Evolutionary conservation across 192 early-diverging fungal species (phyloP).

Genomic region (Coemansia sp.): DNA sequence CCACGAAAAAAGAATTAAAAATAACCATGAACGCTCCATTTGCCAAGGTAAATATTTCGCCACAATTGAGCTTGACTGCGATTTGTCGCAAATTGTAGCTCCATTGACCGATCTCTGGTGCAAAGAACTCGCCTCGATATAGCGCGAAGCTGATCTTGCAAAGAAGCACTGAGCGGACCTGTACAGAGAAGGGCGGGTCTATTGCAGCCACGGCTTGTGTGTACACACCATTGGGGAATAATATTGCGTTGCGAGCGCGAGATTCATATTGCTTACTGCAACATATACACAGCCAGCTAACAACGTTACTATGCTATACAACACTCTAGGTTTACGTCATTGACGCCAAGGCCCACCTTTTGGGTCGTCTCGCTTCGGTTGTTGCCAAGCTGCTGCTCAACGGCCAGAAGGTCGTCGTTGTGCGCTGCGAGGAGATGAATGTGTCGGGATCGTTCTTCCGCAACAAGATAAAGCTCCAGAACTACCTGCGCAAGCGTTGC

Average conservation of each 20-base stretch:
- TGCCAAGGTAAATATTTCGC: conserved; percentile 50
- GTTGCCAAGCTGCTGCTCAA: conserved; percentile 98
- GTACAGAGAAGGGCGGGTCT: not conserved
- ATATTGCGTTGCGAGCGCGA: not conserved
- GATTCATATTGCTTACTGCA: not conserved
- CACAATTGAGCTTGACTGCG: not conserved
- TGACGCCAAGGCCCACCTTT: conserved; percentile 98
- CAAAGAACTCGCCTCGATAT: not conserved
- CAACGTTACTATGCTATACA: not conserved
- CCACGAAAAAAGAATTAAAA: conserved; percentile 21
- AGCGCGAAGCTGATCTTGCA: not conserved
- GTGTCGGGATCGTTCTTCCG: conserved; percentile 98
- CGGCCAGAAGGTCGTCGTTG: conserved; percentile 96
- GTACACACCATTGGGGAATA: not conserved
- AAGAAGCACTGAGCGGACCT: not conserved
- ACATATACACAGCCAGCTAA: not conserved
- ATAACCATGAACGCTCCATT: conserved; percentile 57
- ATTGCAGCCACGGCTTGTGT: not conserved
- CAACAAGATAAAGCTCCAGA: conserved; percentile 98
- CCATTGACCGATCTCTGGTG: conserved; percentile 1
- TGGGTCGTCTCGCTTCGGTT: conserved; percentile 96
- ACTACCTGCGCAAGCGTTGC: conserved; percentile 97
- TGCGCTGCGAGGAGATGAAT: conserved; percentile 99
- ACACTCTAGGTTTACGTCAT: conserved; percentile 87
- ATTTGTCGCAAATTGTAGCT: conserved; percentile 1